Evolutionary conservation across 306 rosid genomes (phyloP).

Genomic region (Cotoneaster glaucophyllus): DNA sequence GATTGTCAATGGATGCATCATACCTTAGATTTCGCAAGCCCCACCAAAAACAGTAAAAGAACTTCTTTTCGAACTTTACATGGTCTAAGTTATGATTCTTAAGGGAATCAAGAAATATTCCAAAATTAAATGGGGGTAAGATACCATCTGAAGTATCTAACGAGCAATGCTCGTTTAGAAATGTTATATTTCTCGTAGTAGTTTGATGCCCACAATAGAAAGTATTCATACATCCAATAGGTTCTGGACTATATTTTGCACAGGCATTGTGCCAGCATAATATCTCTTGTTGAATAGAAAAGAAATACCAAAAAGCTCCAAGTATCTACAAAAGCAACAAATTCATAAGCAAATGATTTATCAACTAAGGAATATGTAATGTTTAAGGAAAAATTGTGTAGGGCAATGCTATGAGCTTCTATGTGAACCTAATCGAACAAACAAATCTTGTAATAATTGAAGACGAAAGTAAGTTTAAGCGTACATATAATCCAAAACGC

Average conservation of each 20-base stretch:
- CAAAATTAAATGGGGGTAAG: not conserved
- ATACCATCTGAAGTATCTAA: not conserved
- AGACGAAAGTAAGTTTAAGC: too few relatives aligned
- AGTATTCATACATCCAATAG: not conserved
- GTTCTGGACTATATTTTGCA: not conserved
- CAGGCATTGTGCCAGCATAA: slow-evolving; percentile 22
- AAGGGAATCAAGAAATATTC: slow-evolving; percentile 8
- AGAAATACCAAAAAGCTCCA: slow-evolving; percentile 28
- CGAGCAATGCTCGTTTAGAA: not conserved
- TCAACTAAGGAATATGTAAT: too few relatives aligned
- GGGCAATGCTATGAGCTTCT: too few relatives aligned
- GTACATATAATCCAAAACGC: too few relatives aligned
- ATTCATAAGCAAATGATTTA: too few relatives aligned
- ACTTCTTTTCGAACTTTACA: slow-evolving; percentile 13
- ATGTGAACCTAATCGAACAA: too few relatives aligned
- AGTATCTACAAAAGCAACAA: slow-evolving; percentile 1
- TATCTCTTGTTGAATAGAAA: slow-evolving; percentile 17
- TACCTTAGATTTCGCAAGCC: slow-evolving; percentile 27
- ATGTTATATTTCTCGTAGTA: not conserved
- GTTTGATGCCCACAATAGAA: not conserved
- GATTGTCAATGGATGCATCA: not conserved
- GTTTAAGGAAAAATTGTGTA: too few relatives aligned
- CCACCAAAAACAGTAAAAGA: slow-evolving; percentile 35
- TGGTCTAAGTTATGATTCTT: not conserved
- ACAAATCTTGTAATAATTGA: too few relatives aligned